Conservation (phyloP, 805 yeast genomes). For the Starmerella roubikii region DNA sequence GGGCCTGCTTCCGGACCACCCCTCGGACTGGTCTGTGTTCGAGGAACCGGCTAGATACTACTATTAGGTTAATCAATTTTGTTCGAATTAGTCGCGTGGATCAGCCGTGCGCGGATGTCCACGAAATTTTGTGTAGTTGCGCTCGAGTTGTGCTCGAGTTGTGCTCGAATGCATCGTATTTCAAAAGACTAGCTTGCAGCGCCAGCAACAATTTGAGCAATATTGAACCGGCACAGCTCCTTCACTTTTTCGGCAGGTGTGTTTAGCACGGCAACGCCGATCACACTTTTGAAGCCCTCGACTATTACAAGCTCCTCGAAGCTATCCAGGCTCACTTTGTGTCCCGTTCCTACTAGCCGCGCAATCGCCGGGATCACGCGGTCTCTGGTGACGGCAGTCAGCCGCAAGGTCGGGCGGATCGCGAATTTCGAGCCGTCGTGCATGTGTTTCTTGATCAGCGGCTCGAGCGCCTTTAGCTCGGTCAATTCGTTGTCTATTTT, state of each 20-base stretch:
- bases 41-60: conserved; percentile 33
- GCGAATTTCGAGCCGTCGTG: conserved; percentile 54
- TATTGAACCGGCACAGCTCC: conserved; percentile 52
- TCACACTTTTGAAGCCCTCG: conserved; percentile 76
- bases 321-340: conserved; percentile 63
- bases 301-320: conserved; percentile 69
- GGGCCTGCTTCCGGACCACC: conserved; percentile 82
- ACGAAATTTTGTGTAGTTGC: background rate
- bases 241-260: conserved; percentile 34
- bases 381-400: conserved; percentile 53
- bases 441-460: conserved; percentile 56
- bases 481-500: conserved; percentile 44
- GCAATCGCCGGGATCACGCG: conserved; percentile 67
- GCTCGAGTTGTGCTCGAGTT: too few relatives aligned
- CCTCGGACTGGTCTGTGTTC: conserved; percentile 89
- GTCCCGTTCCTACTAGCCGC: conserved; percentile 55
- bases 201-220: conserved; percentile 54
- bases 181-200: background rate
- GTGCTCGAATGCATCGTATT: background rate
- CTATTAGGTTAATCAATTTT: background rate
- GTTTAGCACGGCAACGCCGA: conserved; percentile 76
- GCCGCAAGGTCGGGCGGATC: conserved; percentile 63
- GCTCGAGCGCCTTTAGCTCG: conserved; percentile 45
- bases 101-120: background rate
- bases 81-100: background rate